phyloP scores from a whole-genome alignment of 805 yeast genomes.

The Hanseniaspora pseudoguilliermondii region DNA sequence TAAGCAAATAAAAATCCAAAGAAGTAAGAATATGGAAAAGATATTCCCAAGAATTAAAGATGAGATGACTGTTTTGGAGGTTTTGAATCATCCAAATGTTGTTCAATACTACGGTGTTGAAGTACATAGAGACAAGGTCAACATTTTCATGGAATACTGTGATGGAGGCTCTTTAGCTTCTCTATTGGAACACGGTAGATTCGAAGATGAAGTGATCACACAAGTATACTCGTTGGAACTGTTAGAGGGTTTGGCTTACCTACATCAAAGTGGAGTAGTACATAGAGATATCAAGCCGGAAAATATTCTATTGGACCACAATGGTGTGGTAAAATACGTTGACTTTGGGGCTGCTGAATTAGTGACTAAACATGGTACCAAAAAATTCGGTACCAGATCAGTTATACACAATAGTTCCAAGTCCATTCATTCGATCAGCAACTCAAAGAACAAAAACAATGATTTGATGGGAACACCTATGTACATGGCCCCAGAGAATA shows the following conservation, averaged over 20 bases:
- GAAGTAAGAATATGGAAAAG: constrained; percentile 68
- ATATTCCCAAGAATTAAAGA: constrained; percentile 83
- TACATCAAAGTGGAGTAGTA: constrained; percentile 90
- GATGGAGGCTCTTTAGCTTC: constrained; percentile 88
- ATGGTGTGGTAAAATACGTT: constrained; percentile 87
- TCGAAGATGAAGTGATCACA: constrained; percentile 86
- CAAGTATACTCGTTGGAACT: constrained; percentile 83
- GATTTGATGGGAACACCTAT: constrained; percentile 80
- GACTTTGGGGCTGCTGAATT: constrained; percentile 98
- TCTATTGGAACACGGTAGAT: constrained; percentile 77
- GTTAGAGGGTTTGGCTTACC: constrained; percentile 88
- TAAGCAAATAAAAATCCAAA: constrained; percentile 85
- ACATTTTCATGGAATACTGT: constrained; percentile 94
- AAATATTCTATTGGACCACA: constrained; percentile 75
- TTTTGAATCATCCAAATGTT: constrained; percentile 89
- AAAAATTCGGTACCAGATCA: constrained; percentile 20
- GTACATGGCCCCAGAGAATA: constrained; percentile 98
- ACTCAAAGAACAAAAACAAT: constrained; percentile 21
- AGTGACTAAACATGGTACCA: constrained; percentile 46
- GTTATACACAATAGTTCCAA: constrained; percentile 20
- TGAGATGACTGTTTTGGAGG: constrained; percentile 92
- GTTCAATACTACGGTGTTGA: constrained; percentile 96
- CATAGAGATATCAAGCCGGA: constrained; percentile 96
- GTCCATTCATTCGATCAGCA: constrained; percentile 17
- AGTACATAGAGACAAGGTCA: constrained; percentile 89